Evolutionary conservation across 805 yeast species (phyloP).

Genomic region (Clavispora fructus): DNA sequence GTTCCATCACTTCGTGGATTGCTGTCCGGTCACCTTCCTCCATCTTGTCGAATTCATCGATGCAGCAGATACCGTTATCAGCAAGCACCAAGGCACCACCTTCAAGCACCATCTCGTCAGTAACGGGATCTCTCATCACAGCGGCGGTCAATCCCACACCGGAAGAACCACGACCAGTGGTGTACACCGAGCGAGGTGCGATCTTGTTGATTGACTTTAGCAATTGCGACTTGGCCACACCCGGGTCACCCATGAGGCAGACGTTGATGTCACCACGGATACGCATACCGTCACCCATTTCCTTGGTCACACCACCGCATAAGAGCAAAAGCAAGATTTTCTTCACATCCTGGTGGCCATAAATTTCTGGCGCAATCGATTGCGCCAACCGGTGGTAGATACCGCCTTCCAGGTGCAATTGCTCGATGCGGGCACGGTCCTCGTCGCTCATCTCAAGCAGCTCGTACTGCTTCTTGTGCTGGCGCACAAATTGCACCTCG

Average conservation of each 20-base stretch:
- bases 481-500: conserved; percentile 79
- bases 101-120: conserved; percentile 96
- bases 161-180: conserved; percentile 97
- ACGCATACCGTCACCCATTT: conserved; percentile 92
- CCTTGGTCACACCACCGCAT: conserved; percentile 94
- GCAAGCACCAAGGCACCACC: conserved; percentile 98
- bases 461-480: conserved; percentile 86
- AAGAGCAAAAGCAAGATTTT: conserved; percentile 79
- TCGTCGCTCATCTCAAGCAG: conserved; percentile 53
- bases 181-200: conserved; percentile 94
- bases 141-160: conserved; percentile 99
- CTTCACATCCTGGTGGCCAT: conserved; percentile 89
- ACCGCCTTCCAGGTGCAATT: conserved; percentile 56
- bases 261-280: conserved; percentile 96
- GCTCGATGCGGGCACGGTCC: conserved; percentile 49
- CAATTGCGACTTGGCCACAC: conserved; percentile 97
- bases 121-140: conserved; percentile 97
- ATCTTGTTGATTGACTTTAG: conserved; percentile 85
- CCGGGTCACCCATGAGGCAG: conserved; percentile 98
- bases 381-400: conserved; percentile 74
- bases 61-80: conserved; percentile 96
- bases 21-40: conserved; percentile 96
- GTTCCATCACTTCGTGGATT: conserved; percentile 99
- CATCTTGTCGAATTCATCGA: conserved; percentile 99
- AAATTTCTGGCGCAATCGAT: conserved; percentile 97